These are phyloP conservation scores for Suillus occidentalis DNA, from an alignment of 768 basidiomycete genomes.

Conservation along the genomic window DNA sequence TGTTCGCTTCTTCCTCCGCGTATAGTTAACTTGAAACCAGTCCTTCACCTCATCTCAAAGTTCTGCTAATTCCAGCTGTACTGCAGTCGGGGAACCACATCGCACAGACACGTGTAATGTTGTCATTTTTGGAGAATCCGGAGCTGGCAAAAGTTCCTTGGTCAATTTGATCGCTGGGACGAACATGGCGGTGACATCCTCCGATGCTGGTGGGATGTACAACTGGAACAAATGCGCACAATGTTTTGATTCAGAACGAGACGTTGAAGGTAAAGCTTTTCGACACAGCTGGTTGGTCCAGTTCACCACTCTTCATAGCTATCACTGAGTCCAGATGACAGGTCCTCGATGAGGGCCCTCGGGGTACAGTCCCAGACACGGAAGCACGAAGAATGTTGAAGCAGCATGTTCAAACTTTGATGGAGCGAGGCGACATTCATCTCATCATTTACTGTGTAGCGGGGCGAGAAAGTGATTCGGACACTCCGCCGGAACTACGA, in stretches of 20 bases:
- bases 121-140: not conserved
- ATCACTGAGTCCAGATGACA: not conserved
- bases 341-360: slow-evolving; percentile 16
- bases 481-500: slow-evolving; percentile 28
- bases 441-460: slow-evolving; percentile 35
- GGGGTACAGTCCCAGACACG: slow-evolving; percentile 25
- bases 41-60: too few species aligned
- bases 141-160: slow-evolving; percentile 2
- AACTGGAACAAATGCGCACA: not conserved
- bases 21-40: not conserved
- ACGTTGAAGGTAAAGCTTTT: not conserved
- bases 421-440: slow-evolving; percentile 22
- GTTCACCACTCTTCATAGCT: not conserved
- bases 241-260: not conserved
- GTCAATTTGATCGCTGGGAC: slow-evolving; percentile 11
- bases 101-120: not conserved
- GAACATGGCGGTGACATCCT: slow-evolving; percentile 10
- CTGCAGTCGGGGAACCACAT: not conserved
- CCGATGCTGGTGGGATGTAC: not conserved
- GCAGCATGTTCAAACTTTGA: slow-evolving; percentile 33
- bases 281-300: not conserved
- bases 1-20: too few species aligned
- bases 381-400: slow-evolving; percentile 27
- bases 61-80: not conserved
- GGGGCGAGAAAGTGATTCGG: slow-evolving; percentile 25